Evolutionary conservation across 805 yeast genomes (phyloP).

Genomic region (Geotrichum ghanense): DNA sequence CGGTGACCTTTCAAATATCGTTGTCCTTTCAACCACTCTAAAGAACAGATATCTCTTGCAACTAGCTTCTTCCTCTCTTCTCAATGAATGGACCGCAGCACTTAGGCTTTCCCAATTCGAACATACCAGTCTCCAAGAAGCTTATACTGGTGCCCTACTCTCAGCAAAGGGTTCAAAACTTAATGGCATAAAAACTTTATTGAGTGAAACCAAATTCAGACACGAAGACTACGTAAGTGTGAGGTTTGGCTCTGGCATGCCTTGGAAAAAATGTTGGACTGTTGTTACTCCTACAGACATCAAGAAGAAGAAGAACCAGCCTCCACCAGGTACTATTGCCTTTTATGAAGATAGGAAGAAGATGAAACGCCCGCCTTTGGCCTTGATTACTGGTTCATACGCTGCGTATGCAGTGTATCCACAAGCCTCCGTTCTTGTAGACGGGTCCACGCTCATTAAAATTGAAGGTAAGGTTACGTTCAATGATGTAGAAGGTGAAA

Average conservation of each 20-base stretch:
- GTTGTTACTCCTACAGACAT: conserved; percentile 53
- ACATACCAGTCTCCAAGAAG: conserved; percentile 76
- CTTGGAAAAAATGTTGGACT: conserved; percentile 91
- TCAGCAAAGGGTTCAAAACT: conserved; percentile 84
- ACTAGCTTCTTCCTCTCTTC: conserved; percentile 51
- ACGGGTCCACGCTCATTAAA: conserved; percentile 79
- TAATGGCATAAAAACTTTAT: conserved; percentile 74
- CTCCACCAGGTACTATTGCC: conserved; percentile 49
- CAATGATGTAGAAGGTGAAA: conserved; percentile 28
- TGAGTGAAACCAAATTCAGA: conserved; percentile 73
- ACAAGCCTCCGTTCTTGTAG: conserved; percentile 66
- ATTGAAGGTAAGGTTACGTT: conserved; percentile 63
- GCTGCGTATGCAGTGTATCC: conserved; percentile 90
- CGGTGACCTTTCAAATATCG: conserved; percentile 61
- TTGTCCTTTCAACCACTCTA: conserved; percentile 85
- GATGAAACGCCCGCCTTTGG: conserved; percentile 57
- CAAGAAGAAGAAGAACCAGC: conserved; percentile 27
- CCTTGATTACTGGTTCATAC: conserved; percentile 56
- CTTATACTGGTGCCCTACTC: conserved; percentile 88
- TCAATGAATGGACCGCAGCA: conserved; percentile 72
- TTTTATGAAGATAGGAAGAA: conserved; percentile 76
- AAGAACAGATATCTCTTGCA: conserved; percentile 81
- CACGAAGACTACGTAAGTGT: conserved; percentile 95
- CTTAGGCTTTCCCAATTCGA: conserved; percentile 73
- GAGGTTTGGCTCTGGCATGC: conserved; percentile 94